Evolutionary conservation across 371 early-diverging fungal species (phyloP).

Genomic region (Mucor circinelloides): DNA sequence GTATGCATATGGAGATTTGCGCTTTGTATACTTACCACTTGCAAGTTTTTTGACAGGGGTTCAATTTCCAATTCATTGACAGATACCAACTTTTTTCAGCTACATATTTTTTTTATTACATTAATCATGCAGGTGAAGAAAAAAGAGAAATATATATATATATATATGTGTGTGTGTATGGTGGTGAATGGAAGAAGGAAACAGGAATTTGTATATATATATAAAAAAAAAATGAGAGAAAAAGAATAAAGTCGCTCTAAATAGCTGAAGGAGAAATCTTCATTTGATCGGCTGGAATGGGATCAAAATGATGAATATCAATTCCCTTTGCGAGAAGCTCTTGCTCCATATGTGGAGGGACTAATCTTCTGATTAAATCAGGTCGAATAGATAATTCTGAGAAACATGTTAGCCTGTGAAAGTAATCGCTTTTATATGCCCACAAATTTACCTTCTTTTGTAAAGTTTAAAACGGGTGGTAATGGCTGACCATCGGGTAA

Average conservation of each 20-base stretch:
- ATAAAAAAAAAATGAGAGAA: not conserved
- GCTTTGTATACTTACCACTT: not conserved
- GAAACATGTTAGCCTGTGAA: not conserved
- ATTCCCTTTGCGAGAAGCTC: slow-evolving; percentile 55
- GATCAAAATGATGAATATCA: slow-evolving; percentile 50
- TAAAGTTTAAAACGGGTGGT: slow-evolving; percentile 90
- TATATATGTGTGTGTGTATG: not conserved
- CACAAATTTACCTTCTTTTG: slow-evolving; percentile 61
- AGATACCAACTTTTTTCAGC: not conserved
- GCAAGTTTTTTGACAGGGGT: slow-evolving; percentile 1
- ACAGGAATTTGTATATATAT: slow-evolving; percentile 4
- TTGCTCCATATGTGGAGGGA: slow-evolving; percentile 66
- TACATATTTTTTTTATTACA: slow-evolving; percentile 2
- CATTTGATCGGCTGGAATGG: slow-evolving; percentile 46
- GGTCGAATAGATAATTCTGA: slow-evolving; percentile 58
- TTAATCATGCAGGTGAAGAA: not conserved
- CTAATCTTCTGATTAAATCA: slow-evolving; percentile 59
- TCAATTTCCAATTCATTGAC: not conserved
- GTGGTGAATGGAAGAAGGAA: not conserved
- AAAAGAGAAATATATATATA: not conserved
- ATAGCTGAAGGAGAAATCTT: slow-evolving; percentile 33
- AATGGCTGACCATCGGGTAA: slow-evolving; percentile 78
- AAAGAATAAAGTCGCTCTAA: slow-evolving; percentile 5
- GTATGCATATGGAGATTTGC: not conserved
- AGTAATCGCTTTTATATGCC: not conserved